Evolutionary conservation across 225 moss, liverwort and hornwort genomes (phyloP).

Genomic region (Pleurozium schreberi): DNA sequence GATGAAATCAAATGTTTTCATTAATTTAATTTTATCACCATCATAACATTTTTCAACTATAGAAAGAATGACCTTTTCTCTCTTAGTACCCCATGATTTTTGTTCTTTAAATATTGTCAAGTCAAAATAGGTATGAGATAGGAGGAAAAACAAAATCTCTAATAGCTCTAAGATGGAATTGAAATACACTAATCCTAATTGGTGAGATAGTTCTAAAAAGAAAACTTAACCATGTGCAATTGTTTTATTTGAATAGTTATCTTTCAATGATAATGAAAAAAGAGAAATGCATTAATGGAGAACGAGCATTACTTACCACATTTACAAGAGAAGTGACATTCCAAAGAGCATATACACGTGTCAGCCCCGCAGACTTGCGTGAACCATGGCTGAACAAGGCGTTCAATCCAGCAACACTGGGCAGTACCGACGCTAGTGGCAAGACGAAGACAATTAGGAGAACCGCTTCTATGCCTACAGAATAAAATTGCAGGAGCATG

Average conservation of each 20-base stretch:
- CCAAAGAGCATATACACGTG: constrained; percentile 93
- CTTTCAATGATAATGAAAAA: background rate
- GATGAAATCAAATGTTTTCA: background rate
- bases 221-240: no score
- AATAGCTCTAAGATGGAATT: no score
- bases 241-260: no score
- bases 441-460: constrained; percentile 67
- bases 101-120: no score
- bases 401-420: constrained; percentile 80
- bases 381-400: constrained; percentile 87
- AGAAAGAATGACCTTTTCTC: background rate
- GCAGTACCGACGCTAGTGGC: constrained; percentile 64
- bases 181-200: no score
- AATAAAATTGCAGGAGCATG: constrained; percentile 84
- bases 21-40: background rate
- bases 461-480: constrained; percentile 67
- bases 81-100: no score
- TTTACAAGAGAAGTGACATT: constrained; percentile 84
- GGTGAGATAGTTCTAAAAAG: no score
- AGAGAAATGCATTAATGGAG: background rate
- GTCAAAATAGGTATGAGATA: no score
- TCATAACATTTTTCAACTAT: background rate
- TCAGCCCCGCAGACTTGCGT: constrained; percentile 67
- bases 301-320: constrained; percentile 37
- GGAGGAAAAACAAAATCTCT: no score